These are phyloP conservation scores for Crassisporium funariophilum DNA, from an alignment of 768 basidiomycete species.

Conservation along the genomic window DNA sequence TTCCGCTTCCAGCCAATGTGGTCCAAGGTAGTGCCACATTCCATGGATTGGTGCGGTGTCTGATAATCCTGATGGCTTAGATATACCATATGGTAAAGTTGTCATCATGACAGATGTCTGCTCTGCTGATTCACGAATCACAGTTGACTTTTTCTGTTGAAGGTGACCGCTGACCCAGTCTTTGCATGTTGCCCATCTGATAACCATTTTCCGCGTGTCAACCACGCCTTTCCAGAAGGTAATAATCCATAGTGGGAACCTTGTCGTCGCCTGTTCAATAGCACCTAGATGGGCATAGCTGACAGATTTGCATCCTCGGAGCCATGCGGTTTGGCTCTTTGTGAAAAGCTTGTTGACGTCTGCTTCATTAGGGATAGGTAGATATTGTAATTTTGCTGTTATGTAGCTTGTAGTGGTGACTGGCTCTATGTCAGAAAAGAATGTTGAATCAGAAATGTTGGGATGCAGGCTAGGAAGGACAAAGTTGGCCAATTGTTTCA, in stretches of 20 bases:
- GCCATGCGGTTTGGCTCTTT: not conserved
- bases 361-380: not conserved
- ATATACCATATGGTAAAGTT: slow-evolving; percentile 1
- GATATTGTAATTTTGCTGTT: too few relatives aligned
- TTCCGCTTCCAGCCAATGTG: slow-evolving; percentile 6
- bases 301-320: slow-evolving; percentile 2
- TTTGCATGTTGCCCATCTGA: not conserved
- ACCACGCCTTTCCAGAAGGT: slow-evolving; percentile 4
- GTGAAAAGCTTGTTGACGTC: not conserved
- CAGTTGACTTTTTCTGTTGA: slow-evolving; percentile 4
- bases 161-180: slow-evolving; percentile 1
- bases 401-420: too few relatives aligned
- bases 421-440: too few relatives aligned
- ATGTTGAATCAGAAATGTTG: too few relatives aligned
- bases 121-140: not conserved
- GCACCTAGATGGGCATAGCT: not conserved
- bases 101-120: not conserved
- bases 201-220: not conserved
- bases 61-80: slow-evolving; percentile 1
- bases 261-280: not conserved
- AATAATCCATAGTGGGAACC: slow-evolving; percentile 4
- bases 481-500: too few relatives aligned
- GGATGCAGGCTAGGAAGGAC: too few relatives aligned
- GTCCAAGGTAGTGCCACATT: slow-evolving; percentile 2
- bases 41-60: slow-evolving; percentile 4